phyloP scores from a whole-genome alignment of 2,329 filamentous ascomycete species.

The Talaromyces sp. region DNA sequence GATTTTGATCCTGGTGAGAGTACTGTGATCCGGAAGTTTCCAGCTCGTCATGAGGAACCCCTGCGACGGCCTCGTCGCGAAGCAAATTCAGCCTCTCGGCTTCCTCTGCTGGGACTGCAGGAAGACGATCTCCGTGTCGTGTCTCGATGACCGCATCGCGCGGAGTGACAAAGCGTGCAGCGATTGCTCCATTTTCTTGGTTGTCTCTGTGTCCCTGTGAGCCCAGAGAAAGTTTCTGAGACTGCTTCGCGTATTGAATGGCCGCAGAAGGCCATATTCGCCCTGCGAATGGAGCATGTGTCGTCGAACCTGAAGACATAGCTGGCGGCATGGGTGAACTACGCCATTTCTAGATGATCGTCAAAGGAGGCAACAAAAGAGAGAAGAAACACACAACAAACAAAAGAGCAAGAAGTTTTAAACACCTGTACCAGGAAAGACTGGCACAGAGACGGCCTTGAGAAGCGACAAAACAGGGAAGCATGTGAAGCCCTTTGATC shows the following conservation, averaged over 20 bases:
- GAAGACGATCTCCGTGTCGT: slow-evolving; percentile 59
- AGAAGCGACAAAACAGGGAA: not conserved
- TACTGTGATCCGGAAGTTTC: not conserved
- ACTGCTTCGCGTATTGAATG: slow-evolving; percentile 1
- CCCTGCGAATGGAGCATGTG: not conserved
- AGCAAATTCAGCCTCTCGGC: slow-evolving; percentile 60
- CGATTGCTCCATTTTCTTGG: slow-evolving; percentile 18
- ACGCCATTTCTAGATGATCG: not conserved
- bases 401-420: not conserved
- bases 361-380: not conserved
- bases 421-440: not conserved
- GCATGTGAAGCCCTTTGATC: not conserved
- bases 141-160: slow-evolving; percentile 68
- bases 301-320: not conserved
- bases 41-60: slow-evolving; percentile 11
- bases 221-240: slow-evolving; percentile 4
- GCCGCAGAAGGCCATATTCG: not conserved
- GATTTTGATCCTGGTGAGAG: not conserved
- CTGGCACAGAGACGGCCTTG: not conserved
- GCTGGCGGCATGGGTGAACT: not conserved
- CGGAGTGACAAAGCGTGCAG: slow-evolving; percentile 47
- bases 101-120: slow-evolving; percentile 63
- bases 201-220: not conserved
- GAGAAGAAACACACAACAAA: not conserved
- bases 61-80: slow-evolving; percentile 14